These are phyloP conservation scores for Claviceps cyperi DNA, from an alignment of 2,329 filamentous ascomycete genomes.

Conservation along the genomic window DNA sequence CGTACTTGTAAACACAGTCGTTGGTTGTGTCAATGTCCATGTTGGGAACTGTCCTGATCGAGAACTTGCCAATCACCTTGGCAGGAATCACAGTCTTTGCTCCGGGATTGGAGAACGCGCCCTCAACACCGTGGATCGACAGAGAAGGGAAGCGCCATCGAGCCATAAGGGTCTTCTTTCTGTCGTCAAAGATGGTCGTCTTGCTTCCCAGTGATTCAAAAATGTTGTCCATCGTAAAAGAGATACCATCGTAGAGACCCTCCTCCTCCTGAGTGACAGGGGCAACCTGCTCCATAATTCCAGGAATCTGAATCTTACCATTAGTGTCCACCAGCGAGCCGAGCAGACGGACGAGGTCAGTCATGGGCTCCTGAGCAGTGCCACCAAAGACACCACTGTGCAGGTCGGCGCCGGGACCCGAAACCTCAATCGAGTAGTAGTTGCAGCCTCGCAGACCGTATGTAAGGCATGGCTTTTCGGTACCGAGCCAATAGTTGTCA, in stretches of 20 bases:
- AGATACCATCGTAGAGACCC: constrained; percentile 73
- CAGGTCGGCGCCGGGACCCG: constrained; percentile 81
- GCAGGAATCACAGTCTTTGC: constrained; percentile 98
- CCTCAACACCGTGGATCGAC: constrained; percentile 88
- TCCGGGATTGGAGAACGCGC: constrained; percentile 81
- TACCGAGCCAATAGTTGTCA: constrained; percentile 99
- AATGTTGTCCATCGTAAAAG: constrained; percentile 92
- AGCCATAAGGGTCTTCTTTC: constrained; percentile 86
- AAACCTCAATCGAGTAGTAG: constrained; percentile 89
- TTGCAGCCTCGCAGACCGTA: constrained; percentile 96
- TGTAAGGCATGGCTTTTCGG: constrained; percentile 94
- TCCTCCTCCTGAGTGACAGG: constrained; percentile 78
- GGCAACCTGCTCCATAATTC: constrained; percentile 84
- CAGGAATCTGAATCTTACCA: constrained; percentile 89
- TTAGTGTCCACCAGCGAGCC: constrained; percentile 73
- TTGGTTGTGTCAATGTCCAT: constrained; percentile 93
- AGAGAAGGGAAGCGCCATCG: constrained; percentile 92
- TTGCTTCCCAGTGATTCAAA: constrained; percentile 81
- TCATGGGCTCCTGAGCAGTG: constrained; percentile 96
- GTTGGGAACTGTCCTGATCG: constrained; percentile 89
- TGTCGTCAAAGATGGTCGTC: constrained; percentile 76
- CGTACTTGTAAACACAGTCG: constrained; percentile 66
- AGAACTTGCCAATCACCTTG: constrained; percentile 97
- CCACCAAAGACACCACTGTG: constrained; percentile 97
- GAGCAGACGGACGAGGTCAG: constrained; percentile 74